Percentiles rank a stretch among this genome's conserved stretches.
These are phyloP conservation scores for Chloropicon primus DNA, from an alignment of 139 green algal species.

Conservation along the genomic window DNA sequence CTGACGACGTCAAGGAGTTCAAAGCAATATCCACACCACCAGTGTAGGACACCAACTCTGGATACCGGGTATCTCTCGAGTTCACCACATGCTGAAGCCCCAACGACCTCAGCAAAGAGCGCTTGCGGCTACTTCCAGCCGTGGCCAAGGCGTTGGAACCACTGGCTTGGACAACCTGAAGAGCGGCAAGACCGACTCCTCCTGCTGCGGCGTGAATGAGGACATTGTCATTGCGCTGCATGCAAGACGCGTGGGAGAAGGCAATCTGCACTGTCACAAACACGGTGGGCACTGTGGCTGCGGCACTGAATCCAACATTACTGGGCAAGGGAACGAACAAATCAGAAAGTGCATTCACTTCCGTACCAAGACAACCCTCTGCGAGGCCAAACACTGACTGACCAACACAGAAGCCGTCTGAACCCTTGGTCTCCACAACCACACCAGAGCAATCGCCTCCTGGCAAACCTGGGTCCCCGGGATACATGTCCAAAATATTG, in stretches of 20 bases:
- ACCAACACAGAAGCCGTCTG: conserved; percentile 17
- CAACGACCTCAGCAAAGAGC: conserved; percentile 34
- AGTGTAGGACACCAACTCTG: neutral
- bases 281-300: conserved; percentile 8
- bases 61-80: conserved; percentile 35
- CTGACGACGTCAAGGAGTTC: conserved; percentile 78
- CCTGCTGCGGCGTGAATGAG: conserved; percentile 44
- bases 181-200: conserved; percentile 52
- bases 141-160: conserved; percentile 38
- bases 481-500: conserved; percentile 28
- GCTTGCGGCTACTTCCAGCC: conserved; percentile 52
- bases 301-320: neutral
- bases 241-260: conserved; percentile 3
- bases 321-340: neutral
- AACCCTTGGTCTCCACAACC: conserved; percentile 14
- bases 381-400: conserved; percentile 67
- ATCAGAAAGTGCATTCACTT: conserved; percentile 19
- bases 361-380: conserved; percentile 46
- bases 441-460: conserved; percentile 5
- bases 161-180: conserved; percentile 29
- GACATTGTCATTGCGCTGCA: conserved; percentile 22
- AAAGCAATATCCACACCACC: conserved; percentile 28
- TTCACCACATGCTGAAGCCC: conserved; percentile 26
- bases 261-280: conserved; percentile 8
- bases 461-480: conserved; percentile 1